These are phyloP conservation scores for Sporisorium scitamineum DNA, from an alignment of 1,284 basidiomycete species.

Conservation along the genomic window DNA sequence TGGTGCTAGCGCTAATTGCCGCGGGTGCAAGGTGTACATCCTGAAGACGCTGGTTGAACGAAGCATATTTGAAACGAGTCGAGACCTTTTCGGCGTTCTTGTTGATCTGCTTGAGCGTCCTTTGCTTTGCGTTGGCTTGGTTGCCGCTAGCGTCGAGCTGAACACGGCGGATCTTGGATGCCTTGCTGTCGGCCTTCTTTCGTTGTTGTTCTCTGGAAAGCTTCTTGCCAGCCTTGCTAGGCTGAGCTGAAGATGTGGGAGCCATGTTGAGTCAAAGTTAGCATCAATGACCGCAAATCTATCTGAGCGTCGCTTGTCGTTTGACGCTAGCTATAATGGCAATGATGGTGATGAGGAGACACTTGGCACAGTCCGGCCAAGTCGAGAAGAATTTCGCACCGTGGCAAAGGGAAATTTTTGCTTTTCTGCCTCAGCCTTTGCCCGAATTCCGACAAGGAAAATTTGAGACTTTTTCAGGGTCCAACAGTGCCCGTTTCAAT, in stretches of 20 bases:
- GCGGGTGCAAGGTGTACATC: constrained; percentile 61
- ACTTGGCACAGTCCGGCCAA: neutral
- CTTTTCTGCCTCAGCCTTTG: neutral
- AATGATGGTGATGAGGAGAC: neutral
- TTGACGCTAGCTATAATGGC: neutral
- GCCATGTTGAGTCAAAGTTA: constrained; percentile 16
- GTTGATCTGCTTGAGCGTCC: constrained; percentile 54
- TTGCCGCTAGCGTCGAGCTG: constrained; percentile 48
- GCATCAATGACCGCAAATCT: constrained; percentile 1
- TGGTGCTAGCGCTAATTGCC: constrained; percentile 46
- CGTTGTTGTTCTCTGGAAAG: constrained; percentile 45
- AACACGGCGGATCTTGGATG: constrained; percentile 41
- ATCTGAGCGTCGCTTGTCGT: too few relatives aligned
- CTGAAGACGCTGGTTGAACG: constrained; percentile 68
- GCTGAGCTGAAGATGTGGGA: constrained; percentile 27
- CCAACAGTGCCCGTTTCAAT: neutral
- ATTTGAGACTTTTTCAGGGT: constrained; percentile 11
- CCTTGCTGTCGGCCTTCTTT: constrained; percentile 44
- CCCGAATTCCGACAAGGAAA: constrained; percentile 28
- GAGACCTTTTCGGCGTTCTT: constrained; percentile 47
- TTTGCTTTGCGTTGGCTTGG: constrained; percentile 43
- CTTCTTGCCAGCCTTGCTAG: constrained; percentile 41
- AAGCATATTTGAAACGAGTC: constrained; percentile 61
- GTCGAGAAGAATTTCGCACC: constrained; percentile 2
- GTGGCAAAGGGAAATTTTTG: constrained; percentile 35